phyloP scores from a whole-genome alignment of 2,329 filamentous ascomycete species.

The Xylogone sp. region DNA sequence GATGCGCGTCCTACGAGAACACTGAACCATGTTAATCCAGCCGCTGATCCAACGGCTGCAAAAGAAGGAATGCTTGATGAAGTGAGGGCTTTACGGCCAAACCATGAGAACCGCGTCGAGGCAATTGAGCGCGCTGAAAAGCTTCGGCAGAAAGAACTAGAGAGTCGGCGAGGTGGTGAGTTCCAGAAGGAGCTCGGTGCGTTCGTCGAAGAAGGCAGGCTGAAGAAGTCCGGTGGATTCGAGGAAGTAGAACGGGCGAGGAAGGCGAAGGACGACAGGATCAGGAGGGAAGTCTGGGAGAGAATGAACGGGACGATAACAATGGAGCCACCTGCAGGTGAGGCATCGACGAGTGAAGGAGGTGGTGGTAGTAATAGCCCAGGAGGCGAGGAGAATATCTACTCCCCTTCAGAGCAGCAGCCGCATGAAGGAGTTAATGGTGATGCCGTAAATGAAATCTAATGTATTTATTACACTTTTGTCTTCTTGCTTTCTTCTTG shows the following conservation, averaged over 20 bases:
- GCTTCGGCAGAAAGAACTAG: constrained; percentile 82
- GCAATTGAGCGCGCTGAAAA: constrained; percentile 97
- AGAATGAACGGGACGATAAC: constrained; percentile 53
- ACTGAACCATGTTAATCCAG: constrained; percentile 44
- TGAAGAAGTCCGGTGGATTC: constrained; percentile 94
- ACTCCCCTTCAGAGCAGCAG: too few species aligned
- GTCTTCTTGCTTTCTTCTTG: too few species aligned
- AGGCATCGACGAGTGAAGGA: neutral
- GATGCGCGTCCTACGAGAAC: constrained; percentile 51
- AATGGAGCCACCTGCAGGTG: neutral
- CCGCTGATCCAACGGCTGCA: constrained; percentile 69
- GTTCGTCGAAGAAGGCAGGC: constrained; percentile 84
- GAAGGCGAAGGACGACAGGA: constrained; percentile 80
- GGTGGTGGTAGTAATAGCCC: too few species aligned
- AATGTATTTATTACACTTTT: too few species aligned
- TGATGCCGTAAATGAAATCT: too few species aligned
- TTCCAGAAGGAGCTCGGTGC: constrained; percentile 80
- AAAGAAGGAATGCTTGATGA: constrained; percentile 92
- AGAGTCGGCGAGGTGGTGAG: constrained; percentile 63
- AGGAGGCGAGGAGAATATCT: too few species aligned
- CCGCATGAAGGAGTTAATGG: too few species aligned
- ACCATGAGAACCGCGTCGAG: constrained; percentile 88
- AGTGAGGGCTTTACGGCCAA: constrained; percentile 87
- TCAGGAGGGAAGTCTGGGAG: constrained; percentile 75
- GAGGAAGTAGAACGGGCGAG: constrained; percentile 88